phyloP scores from a whole-genome alignment of 2,329 filamentous ascomycete species.

The Emergomyces orientalis region DNA sequence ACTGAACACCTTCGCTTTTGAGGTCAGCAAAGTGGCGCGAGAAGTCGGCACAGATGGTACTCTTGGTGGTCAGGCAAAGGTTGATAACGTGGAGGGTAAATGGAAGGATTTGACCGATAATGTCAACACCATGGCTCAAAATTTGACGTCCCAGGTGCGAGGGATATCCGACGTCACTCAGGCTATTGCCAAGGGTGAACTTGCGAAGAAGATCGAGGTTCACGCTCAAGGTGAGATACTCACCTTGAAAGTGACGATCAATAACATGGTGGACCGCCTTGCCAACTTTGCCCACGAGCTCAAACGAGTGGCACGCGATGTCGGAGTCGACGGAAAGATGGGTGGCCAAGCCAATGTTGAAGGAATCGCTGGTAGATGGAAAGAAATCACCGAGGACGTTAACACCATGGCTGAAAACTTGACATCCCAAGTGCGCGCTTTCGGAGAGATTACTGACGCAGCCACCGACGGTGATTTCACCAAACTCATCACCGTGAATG shows the following conservation, averaged over 20 bases:
- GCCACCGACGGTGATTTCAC: slow-evolving; percentile 96
- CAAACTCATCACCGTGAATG: slow-evolving; percentile 91
- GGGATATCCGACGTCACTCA: slow-evolving; percentile 91
- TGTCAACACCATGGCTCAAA: slow-evolving; percentile 59
- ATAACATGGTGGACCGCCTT: slow-evolving; percentile 94
- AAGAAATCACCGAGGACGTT: slow-evolving; percentile 94
- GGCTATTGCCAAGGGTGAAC: slow-evolving; percentile 88
- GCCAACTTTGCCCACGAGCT: slow-evolving; percentile 96
- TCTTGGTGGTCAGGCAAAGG: slow-evolving; percentile 54
- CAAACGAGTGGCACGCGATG: slow-evolving; percentile 89
- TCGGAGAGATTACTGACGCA: slow-evolving; percentile 96
- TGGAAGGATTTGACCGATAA: slow-evolving; percentile 60
- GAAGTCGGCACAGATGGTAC: slow-evolving; percentile 57
- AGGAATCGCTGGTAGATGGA: slow-evolving; percentile 89
- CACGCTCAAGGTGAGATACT: slow-evolving; percentile 92
- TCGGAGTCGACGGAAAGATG: slow-evolving; percentile 97
- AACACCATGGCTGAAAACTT: slow-evolving; percentile 84
- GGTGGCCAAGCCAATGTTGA: slow-evolving; percentile 92
- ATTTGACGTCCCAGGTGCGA: slow-evolving; percentile 61
- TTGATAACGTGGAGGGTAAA: slow-evolving; percentile 57
- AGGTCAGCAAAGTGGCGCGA: slow-evolving; percentile 56
- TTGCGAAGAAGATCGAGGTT: slow-evolving; percentile 92
- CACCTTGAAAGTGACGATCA: slow-evolving; percentile 90
- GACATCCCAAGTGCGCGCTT: slow-evolving; percentile 94
- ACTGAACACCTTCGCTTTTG: slow-evolving; percentile 54